Evolutionary conservation across 306 rosid genomes (phyloP), one percentile per base, ranked within the genome.

Genomic region (Acacia crassicarpa): DNA sequence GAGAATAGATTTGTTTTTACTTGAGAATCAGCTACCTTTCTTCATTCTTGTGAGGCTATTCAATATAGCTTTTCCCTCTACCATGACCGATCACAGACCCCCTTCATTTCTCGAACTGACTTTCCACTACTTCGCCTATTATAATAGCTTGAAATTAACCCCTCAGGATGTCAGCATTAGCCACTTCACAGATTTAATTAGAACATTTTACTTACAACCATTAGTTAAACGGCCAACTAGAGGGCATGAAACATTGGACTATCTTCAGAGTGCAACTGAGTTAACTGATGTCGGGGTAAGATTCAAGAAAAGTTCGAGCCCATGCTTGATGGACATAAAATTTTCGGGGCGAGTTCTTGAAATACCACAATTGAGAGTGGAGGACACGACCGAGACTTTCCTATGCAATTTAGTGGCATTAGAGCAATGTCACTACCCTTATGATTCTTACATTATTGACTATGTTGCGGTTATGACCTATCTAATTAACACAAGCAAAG

Each of bases 371-470:
- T 56, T 56, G 27, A 20, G 9, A n/a, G 63, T 56, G 63, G 4
- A 56, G 0, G 63, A n/a, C 4, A 1, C 12, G 25, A 56, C 63
- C n/a, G 63, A 56, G 4, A 56, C 27, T 56, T 56, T 56, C 13
- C 11, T 56, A 6, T 27, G 63, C 63, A 56, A 56, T 56, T 1
- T 56, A 20, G 63, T 56, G 27, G 87, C 87, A 12, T 59, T 86
- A 33, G 85, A 83, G 83, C 87, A 80, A n/a, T 83, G 85, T 33
- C 76, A 77, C 25, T 80, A 77, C 40, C 83, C 85, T 62, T 0
- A 3, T 0, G 41, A 72, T 1, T 54, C 82, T 5, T 83, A 80
- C 40, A 2, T 83, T 69, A 83, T 66, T 0, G 83, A 86, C 61
- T 80, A 83, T 51, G 70, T 80, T 72, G 48, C 15, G 15, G 30